Evolutionary conservation across 1,139 yeast species (phyloP), one percentile per base, ranked within the genome.

Genomic region (Saccharomycopsis phalli): DNA sequence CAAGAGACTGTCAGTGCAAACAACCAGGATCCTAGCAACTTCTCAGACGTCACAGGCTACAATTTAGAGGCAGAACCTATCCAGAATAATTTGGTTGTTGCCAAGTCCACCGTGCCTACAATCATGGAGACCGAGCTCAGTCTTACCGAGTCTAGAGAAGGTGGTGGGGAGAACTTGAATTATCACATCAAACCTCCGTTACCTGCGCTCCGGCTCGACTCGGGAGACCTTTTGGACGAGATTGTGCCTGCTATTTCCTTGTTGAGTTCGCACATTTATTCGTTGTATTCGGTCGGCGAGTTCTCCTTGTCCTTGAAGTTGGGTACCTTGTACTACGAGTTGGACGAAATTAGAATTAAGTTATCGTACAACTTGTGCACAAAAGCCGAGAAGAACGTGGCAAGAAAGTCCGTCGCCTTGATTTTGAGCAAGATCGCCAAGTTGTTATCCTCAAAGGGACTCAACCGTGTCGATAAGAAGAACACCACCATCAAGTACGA

Each of bases 221-320:
- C 63, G n/a, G 64, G 64, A 17, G 62, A 66, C 27, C 57, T 80
- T 43, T 54, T 69, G 7, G 72, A 69, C 37, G 91, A 81, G 55
- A 67, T 79, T 45, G 67, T 65, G 25, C 69, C 77, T 22, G 69
- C 80, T 2, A 59, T 80, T 50, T 68, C 71, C 22, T 67, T 76
- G 39, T 60, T 81, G 41, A 68, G 75, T 11, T 68, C 81, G 4
- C 83, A 80, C 52, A 70, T 80, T 38, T 81, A 71, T 60, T 76
- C 84, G 1, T 66, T 80, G 53, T 81, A 81, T 58, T 73, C 88
- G 0, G 71, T 74, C 50, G 82, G 83, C 35, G 84, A 80, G 53
- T 78, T 76, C 47, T 63, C 71, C 31, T 65, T 79, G 38, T 78
- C 72, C 59, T 66, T 68, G 47, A 76, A 73, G 50, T 64, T 81